These are phyloP conservation scores for Neurospora intermedia DNA, from an alignment of 495 filamentous ascomycete species.

Conservation along the genomic window DNA sequence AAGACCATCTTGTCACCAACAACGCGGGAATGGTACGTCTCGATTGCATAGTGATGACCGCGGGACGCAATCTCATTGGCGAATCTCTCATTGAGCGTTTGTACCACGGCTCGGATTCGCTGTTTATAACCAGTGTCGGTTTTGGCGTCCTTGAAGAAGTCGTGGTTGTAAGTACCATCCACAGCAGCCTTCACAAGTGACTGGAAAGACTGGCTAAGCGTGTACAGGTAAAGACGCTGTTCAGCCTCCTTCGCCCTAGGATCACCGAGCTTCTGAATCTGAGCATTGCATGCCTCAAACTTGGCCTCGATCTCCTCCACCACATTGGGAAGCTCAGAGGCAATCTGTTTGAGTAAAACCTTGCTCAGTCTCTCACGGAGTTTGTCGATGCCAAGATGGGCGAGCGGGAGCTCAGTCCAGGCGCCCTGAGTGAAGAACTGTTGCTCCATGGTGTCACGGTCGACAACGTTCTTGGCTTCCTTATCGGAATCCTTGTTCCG, in stretches of 20 bases:
- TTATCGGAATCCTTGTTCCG: constrained; percentile 49
- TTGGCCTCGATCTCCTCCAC: constrained; percentile 44
- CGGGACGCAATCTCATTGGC: constrained; percentile 32
- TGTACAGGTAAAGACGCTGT: constrained; percentile 42
- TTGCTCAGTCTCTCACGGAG: constrained; percentile 44
- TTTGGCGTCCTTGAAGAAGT: constrained; percentile 43
- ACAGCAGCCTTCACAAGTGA: constrained; percentile 38
- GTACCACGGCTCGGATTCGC: constrained; percentile 50
- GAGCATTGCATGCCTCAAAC: constrained; percentile 16
- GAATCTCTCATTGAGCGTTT: constrained; percentile 48
- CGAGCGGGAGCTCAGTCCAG: constrained; percentile 26
- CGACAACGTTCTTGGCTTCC: constrained; percentile 20
- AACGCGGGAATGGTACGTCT: constrained; percentile 19
- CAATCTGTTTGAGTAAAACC: constrained; percentile 47
- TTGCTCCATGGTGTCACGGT: constrained; percentile 30
- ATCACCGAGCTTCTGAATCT: constrained; percentile 38
- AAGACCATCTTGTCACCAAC: neutral
- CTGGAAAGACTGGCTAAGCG: constrained; percentile 42
- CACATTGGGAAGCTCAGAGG: constrained; percentile 44
- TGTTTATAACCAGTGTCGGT: constrained; percentile 30
- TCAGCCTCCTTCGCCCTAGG: constrained; percentile 35
- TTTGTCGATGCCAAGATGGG: constrained; percentile 33
- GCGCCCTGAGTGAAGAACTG: constrained; percentile 32
- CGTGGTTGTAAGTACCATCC: constrained; percentile 45
- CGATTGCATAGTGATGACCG: constrained; percentile 30